phyloP scores from a whole-genome alignment of 768 basidiomycete genomes.

The Pleurotus citrinopileatus region DNA sequence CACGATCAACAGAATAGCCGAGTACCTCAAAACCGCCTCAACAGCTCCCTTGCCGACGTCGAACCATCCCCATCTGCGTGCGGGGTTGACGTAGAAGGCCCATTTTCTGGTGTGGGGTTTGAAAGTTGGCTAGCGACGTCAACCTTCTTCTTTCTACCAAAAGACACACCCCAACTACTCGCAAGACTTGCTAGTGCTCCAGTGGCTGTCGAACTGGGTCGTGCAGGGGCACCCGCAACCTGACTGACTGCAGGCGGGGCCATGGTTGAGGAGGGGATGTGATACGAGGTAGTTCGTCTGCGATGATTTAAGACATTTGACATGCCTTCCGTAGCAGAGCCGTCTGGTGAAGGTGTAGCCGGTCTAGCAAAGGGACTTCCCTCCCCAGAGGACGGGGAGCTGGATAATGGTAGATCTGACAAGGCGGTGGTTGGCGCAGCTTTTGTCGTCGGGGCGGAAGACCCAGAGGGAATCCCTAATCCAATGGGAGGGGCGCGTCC shows the following conservation, averaged over 20 bases:
- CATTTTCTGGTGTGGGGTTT: conserved; percentile 24
- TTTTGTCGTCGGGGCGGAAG: conserved; percentile 44
- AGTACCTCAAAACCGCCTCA: conserved; percentile 29
- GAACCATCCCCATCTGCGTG: conserved; percentile 17
- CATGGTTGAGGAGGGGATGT: conserved; percentile 45
- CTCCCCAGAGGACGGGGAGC: conserved; percentile 41
- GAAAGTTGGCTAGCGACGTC: conserved; percentile 23
- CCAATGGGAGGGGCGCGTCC: conserved; percentile 51
- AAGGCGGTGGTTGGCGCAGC: conserved; percentile 68
- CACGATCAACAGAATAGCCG: conserved; percentile 2
- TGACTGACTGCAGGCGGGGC: conserved; percentile 23
- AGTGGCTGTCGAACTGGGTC: conserved; percentile 38
- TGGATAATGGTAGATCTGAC: conserved; percentile 49
- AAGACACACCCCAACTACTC: conserved; percentile 63
- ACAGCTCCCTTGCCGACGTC: conserved; percentile 38
- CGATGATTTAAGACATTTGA: conserved; percentile 42
- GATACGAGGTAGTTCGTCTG: conserved; percentile 60
- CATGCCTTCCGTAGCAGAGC: conserved; percentile 61
- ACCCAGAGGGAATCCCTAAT: conserved; percentile 45
- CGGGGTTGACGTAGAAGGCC: conserved; percentile 11
- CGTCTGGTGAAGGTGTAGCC: conserved; percentile 57
- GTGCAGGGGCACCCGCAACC: conserved; percentile 23
- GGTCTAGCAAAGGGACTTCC: conserved; percentile 37
- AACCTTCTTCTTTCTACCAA: conserved; percentile 52
- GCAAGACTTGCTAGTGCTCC: conserved; percentile 57